Evolutionary conservation across 768 basidiomycete genomes (phyloP), one percentile per base, ranked within the genome.

Genomic region (Podaxis carcinomalis): DNA sequence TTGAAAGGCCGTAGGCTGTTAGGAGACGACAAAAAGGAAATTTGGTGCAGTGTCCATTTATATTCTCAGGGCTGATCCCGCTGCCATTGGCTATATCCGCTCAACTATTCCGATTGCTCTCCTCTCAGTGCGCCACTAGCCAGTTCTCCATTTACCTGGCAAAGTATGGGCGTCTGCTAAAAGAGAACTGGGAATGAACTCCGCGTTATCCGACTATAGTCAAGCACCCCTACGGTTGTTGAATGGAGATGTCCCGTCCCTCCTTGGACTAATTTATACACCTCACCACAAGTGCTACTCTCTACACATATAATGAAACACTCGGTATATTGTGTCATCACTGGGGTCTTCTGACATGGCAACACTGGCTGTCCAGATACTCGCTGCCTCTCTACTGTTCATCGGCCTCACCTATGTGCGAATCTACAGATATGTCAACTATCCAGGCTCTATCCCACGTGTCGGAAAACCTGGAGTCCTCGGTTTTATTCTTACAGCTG

Each of bases 401-500:
- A 25, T 72, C 2, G 56, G 44, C 11, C 51, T 68, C 25, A 56
- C 63, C 28, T 74, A 72, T 56, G 57, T 66, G 54, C 72, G 73
- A 9, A 66, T 76, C 53, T 57, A 61, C 39, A 65, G 62, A 46
- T 68, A 64, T 10, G 71, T 71, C 37, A 68, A 69, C 37, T 73
- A 74, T 50, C 61, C 71, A 25, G 70, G 72, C 13, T 68, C 68
- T 49, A 68, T 74, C 50, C 72, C 74, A 54, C 72, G 74, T 13
- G 60, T 75, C 39, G 74, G 76, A 6, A 65, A 66, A 47, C 58
- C 72, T 62, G 75, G 75, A 9, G 68, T 74, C 49, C 58, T 72
- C 50, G 74, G 75, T 39, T 76, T 74, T 62, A 64, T 77, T 16
- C 56, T 60, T 28, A 72, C 74, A n/a, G 75, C 76, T 36, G n/a